Conservation (phyloP, 1,139 yeast genomes). For the Yamadazyma atmosphaerica region DNA sequence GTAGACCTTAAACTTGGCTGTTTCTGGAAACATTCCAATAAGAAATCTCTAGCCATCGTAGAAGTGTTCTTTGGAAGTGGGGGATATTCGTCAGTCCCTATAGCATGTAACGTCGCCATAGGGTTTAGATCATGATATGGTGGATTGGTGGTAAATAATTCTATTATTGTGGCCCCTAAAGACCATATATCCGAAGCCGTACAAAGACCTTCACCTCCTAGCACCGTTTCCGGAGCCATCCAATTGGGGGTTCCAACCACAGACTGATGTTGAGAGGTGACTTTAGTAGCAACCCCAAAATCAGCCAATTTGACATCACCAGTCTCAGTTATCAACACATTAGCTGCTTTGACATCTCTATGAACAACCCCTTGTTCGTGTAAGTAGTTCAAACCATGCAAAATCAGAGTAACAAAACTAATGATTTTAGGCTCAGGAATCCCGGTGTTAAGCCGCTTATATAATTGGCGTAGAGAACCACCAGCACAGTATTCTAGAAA, state of each 20-base stretch:
- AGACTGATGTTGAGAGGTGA: conserved; percentile 41
- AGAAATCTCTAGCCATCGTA: conserved; percentile 58
- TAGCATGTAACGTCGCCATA: conserved; percentile 90
- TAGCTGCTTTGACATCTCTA: conserved; percentile 79
- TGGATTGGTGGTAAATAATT: conserved; percentile 81
- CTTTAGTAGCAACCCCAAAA: conserved; percentile 74
- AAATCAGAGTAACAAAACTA: conserved; percentile 64
- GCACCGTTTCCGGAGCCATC: conserved; percentile 84
- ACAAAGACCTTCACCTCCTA: conserved; percentile 81
- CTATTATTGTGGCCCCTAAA: conserved; percentile 92
- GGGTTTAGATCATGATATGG: conserved; percentile 82
- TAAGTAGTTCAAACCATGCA: conserved; percentile 68
- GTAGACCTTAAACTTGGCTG: conserved; percentile 61
- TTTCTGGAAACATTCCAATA: conserved; percentile 75
- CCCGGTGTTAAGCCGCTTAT: conserved; percentile 53
- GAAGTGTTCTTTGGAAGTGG: conserved; percentile 69
- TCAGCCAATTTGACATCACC: conserved; percentile 72
- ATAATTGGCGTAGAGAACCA: conserved; percentile 76
- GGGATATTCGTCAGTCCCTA: conserved; percentile 82
- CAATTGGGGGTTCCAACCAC: conserved; percentile 76
- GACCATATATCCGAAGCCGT: conserved; percentile 92
- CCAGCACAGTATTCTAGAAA: conserved; percentile 77
- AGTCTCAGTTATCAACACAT: conserved; percentile 59
- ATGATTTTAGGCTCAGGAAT: conserved; percentile 64
- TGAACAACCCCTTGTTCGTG: conserved; percentile 76